phyloP scores from a whole-genome alignment of 2,329 filamentous ascomycete genomes.

The Rugonectria rugulosa region DNA sequence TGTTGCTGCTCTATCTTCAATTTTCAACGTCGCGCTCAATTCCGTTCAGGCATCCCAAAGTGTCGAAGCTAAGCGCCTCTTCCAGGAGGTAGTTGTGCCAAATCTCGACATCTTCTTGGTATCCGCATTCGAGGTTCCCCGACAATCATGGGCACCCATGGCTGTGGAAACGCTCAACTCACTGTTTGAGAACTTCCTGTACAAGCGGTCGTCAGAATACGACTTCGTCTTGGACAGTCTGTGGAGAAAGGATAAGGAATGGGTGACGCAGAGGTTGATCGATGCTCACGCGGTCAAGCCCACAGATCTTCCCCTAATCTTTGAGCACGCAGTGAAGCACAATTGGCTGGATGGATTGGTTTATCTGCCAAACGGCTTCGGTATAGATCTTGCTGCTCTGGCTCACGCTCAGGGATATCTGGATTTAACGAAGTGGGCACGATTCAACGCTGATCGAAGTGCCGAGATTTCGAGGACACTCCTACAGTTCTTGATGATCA shows the following conservation, averaged over 20 bases:
- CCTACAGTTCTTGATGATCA: constrained; percentile 82
- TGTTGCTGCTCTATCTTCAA: constrained; percentile 77
- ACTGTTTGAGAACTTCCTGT: constrained; percentile 83
- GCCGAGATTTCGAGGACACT: constrained; percentile 75
- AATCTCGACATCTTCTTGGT: constrained; percentile 83
- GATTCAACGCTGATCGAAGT: constrained; percentile 71
- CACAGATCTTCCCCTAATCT: constrained; percentile 52
- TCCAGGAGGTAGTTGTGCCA: constrained; percentile 72
- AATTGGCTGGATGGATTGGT: constrained; percentile 86
- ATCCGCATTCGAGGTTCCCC: constrained; percentile 78
- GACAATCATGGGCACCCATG: constrained; percentile 74
- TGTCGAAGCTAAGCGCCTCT: constrained; percentile 69
- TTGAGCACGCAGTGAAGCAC: constrained; percentile 76
- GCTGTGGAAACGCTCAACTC: constrained; percentile 79
- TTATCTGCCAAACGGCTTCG: constrained; percentile 81
- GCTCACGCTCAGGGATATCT: constrained; percentile 83
- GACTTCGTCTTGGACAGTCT: constrained; percentile 90
- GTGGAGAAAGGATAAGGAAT: constrained; percentile 89
- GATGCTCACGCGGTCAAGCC: constrained; percentile 81
- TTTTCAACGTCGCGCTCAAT: constrained; percentile 70
- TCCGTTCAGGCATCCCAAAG: constrained; percentile 68
- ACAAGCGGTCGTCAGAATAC: constrained; percentile 78
- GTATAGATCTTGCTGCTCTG: constrained; percentile 84
- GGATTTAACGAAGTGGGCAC: constrained; percentile 83
- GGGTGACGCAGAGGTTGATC: constrained; percentile 83